Evolutionary conservation across 305 asterid genomes (phyloP).

Genomic region (Striga hermonthica): DNA sequence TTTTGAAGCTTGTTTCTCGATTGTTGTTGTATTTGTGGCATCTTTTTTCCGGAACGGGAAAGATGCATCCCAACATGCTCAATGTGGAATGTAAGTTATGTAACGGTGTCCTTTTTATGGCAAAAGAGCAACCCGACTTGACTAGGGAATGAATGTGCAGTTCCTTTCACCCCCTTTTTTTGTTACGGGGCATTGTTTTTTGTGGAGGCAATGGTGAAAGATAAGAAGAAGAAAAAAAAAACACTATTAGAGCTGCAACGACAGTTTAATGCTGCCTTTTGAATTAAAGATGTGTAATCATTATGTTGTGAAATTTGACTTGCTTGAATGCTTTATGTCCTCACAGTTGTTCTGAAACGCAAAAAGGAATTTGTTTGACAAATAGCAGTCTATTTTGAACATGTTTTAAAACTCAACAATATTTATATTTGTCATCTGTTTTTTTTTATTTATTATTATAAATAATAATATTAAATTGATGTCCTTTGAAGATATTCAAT

Average conservation of each 20-base stretch:
- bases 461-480: too few species aligned
- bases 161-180: constrained; percentile 41
- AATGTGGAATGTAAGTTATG: not conserved
- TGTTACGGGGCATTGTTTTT: constrained; percentile 43
- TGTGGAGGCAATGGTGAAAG: constrained; percentile 45
- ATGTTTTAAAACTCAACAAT: too few species aligned
- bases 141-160: constrained; percentile 37
- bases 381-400: too few species aligned
- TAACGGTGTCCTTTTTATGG: not conserved
- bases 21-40: constrained; percentile 33
- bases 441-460: too few species aligned
- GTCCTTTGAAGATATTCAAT: too few species aligned
- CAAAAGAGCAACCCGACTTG: constrained; percentile 30
- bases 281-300: constrained; percentile 41
- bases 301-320: constrained; percentile 40
- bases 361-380: constrained; percentile 9
- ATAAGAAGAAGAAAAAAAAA: constrained; percentile 29
- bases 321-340: constrained; percentile 33
- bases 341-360: constrained; percentile 38
- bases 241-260: not conserved
- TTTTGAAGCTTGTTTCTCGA: constrained; percentile 52
- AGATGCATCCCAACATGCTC: constrained; percentile 29
- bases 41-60: constrained; percentile 43
- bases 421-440: too few species aligned
- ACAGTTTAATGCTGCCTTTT: constrained; percentile 40